Base-by-base conservation (phyloP, 2,329 filamentous ascomycete genomes). In the Sclerotinia minor region DNA sequence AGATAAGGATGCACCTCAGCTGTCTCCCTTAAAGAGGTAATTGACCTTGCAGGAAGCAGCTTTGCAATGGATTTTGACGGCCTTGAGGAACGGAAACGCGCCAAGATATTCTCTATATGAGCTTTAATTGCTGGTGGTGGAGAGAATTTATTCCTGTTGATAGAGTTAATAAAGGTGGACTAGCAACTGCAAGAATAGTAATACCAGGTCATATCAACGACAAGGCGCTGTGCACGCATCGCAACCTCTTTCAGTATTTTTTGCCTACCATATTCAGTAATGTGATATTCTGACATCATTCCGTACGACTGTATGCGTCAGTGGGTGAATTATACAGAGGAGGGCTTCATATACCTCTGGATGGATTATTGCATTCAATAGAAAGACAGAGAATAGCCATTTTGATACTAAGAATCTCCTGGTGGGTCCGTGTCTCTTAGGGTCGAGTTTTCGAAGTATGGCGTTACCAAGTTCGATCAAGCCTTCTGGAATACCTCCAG, bases 371-470 rank as follows among this genome's bases (percentile, higher is more conserved):
- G 92, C 89, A 73, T 91, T 90, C 58, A 92, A 85, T 47, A 98
- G 82, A 79, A 95, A 97, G 64, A 90, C 89, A 71, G 92, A 91
- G 78, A 98, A 97, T 70, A 97, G 89, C 88, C 94, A 99, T 76
- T 94, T 91, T 74, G 90, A 92, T 71, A 97, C 89, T 72, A 98
- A 85, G 82, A 94, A 96, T 73, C 88, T 88, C 70, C 92, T 87
- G 50, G 92, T 92, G 72, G 87, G 87, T 72, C 91, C 89, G 70
- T 91, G 87, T 71, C 86, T 86, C 72, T 90, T 89, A 72, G 84
- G 84, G 71, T 92, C 88, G 69, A 97, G 82, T 74, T 93, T 93
- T 69, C 85, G 84, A 55, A 97, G 81, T 69, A 97, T 92, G 71
- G 92, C 92, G 77, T 90, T 92, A 71, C 92, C 91, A 72, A 99